Percentiles rank a stretch among this genome's conserved stretches.
These are phyloP conservation scores for Beta lomatogona DNA, from an alignment of 179 eudicot genomes.

Conservation along the genomic window DNA sequence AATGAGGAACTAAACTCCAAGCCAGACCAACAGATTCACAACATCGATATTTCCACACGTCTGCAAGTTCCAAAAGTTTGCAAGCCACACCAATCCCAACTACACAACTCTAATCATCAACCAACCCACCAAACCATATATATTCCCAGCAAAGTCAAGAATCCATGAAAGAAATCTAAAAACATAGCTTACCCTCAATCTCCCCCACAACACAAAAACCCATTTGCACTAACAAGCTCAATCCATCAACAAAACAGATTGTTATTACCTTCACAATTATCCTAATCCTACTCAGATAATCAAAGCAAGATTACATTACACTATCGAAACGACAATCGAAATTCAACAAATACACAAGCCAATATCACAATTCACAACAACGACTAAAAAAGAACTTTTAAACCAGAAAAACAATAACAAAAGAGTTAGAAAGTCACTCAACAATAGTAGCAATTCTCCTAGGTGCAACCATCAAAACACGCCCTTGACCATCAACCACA, in stretches of 20 bases:
- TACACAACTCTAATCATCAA: background rate
- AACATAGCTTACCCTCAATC: background rate
- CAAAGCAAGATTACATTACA: background rate
- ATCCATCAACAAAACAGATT: background rate
- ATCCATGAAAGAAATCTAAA: background rate
- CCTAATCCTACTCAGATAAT: background rate
- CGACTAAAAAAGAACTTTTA: background rate
- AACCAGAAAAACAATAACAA: background rate
- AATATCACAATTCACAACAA: background rate
- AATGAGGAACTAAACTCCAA: background rate
- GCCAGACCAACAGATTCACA: background rate
- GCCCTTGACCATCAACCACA: constrained; percentile 77
- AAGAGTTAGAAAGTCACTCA: constrained; percentile 39
- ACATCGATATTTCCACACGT: too few species aligned
- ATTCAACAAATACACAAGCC: background rate
- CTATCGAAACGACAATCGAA: background rate
- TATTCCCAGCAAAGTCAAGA: too few species aligned
- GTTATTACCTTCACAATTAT: too few species aligned
- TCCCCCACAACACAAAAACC: background rate
- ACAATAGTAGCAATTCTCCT: constrained; percentile 74
- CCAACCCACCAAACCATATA: background rate
- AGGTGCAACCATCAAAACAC: constrained; percentile 70
- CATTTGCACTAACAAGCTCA: constrained; percentile 7
- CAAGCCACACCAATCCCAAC: background rate
- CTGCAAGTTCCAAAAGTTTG: background rate